A percentile compares a stretch with the other conserved stretches of the same genome.
Evolutionary conservation across 2,329 filamentous ascomycete species (phyloP).

Genomic region (Neoscytalidium dimidiatum): DNA sequence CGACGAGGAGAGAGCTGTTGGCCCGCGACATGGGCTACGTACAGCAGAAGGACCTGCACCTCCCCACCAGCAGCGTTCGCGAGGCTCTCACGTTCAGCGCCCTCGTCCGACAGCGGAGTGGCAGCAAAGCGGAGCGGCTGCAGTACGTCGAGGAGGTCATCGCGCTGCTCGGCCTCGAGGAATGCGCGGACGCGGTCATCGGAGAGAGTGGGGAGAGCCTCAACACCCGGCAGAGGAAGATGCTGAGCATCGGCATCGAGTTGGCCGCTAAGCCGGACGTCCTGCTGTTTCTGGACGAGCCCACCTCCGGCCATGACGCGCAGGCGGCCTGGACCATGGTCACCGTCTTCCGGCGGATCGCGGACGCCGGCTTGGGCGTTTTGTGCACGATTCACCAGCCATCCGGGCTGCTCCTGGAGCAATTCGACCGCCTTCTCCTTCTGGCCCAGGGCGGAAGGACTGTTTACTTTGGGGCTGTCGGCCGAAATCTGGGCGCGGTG

Average conservation of each 20-base stretch:
- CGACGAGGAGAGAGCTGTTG: background rate
- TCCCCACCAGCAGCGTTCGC: conserved; percentile 58
- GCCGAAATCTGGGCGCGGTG: conserved; percentile 66
- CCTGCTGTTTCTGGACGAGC: conserved; percentile 74
- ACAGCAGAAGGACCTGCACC: conserved; percentile 63
- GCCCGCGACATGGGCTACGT: conserved; percentile 23
- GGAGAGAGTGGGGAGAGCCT: conserved; percentile 56
- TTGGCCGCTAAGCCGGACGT: conserved; percentile 64
- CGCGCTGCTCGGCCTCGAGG: conserved; percentile 59
- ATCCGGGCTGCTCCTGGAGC: conserved; percentile 77
- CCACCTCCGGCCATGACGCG: conserved; percentile 69
- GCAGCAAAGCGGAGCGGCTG: conserved; percentile 57
- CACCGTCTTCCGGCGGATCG: conserved; percentile 70
- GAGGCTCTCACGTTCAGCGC: conserved; percentile 63
- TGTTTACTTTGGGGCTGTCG: conserved; percentile 83
- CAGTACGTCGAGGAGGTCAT: conserved; percentile 62
- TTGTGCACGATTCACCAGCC: conserved; percentile 88
- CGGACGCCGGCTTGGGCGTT: conserved; percentile 74
- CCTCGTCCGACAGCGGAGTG: conserved; percentile 56
- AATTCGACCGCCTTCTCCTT: conserved; percentile 77
- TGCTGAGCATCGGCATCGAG: conserved; percentile 61
- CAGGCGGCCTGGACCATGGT: conserved; percentile 71
- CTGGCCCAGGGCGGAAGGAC: conserved; percentile 73
- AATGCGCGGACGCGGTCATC: conserved; percentile 61
- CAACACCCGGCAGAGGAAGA: conserved; percentile 63